Evolutionary conservation across 164 flowering plant genomes (phyloP).

Genomic region (Piper betle): DNA sequence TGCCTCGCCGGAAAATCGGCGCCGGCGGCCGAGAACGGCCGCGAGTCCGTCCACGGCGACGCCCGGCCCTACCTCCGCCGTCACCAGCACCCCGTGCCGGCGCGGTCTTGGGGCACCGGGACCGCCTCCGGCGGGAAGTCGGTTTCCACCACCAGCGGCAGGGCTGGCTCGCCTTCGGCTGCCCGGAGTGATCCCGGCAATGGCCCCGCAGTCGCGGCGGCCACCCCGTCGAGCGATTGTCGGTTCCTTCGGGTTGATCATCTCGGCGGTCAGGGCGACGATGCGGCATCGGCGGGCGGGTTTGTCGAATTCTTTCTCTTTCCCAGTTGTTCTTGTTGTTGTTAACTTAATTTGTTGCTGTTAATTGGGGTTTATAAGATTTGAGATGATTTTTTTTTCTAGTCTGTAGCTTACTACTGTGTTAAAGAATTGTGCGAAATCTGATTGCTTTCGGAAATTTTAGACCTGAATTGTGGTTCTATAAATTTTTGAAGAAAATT

Average conservation of each 20-base stretch:
- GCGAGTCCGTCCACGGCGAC: not conserved
- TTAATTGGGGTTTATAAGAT: not conserved
- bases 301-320: not conserved
- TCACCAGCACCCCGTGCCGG: slow-evolving; percentile 2
- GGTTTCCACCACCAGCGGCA: slow-evolving; percentile 71
- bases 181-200: slow-evolving; percentile 20
- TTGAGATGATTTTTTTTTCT: too few species aligned
- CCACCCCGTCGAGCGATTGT: slow-evolving; percentile 55
- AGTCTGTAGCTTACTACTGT: too few species aligned
- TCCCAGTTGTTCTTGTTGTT: not conserved
- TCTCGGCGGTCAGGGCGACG: slow-evolving; percentile 67
- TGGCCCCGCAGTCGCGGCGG: slow-evolving; percentile 50
- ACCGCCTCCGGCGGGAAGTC: slow-evolving; percentile 59
- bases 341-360: not conserved
- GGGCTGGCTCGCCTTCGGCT: slow-evolving; percentile 58
- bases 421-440: too few species aligned
- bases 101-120: slow-evolving; percentile 52
- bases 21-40: too few species aligned
- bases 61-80: not conserved
- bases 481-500: too few species aligned
- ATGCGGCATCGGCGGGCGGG: slow-evolving; percentile 51
- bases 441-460: too few species aligned
- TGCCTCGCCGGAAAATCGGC: too few species aligned
- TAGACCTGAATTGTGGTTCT: too few species aligned
- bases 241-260: slow-evolving; percentile 46